phyloP scores from a whole-genome alignment of 1,284 basidiomycete genomes.

The Leccinum pallidistipes region DNA sequence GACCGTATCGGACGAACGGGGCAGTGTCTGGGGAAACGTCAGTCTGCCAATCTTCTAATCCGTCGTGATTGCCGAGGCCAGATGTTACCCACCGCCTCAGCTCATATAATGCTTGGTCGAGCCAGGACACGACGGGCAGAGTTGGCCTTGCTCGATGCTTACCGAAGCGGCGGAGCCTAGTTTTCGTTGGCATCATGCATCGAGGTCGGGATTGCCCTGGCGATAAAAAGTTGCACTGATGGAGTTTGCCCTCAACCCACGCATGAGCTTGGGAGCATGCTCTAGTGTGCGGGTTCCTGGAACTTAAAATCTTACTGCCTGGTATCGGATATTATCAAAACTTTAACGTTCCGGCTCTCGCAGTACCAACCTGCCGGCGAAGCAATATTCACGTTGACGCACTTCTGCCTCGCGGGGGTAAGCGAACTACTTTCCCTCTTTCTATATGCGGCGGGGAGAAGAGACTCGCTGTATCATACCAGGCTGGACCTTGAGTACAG shows the following conservation, averaged over 20 bases:
- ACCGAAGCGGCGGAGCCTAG: slow-evolving; percentile 1
- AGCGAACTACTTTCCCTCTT: background rate
- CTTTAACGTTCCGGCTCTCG: slow-evolving; percentile 17
- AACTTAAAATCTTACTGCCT: slow-evolving; percentile 4
- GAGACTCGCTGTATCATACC: background rate
- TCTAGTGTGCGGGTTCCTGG: slow-evolving; percentile 22
- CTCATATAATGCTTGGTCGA: background rate
- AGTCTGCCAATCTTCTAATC: background rate
- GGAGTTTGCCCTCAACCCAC: slow-evolving; percentile 14
- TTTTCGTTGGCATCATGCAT: slow-evolving; percentile 18
- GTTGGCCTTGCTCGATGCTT: slow-evolving; percentile 9
- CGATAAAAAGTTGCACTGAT: slow-evolving; percentile 15
- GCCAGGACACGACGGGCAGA: slow-evolving; percentile 3
- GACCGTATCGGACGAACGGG: background rate
- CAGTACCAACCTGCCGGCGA: slow-evolving; percentile 13
- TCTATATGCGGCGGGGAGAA: background rate
- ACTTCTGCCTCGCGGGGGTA: slow-evolving; percentile 21
- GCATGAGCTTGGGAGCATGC: slow-evolving; percentile 16
- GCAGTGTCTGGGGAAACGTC: slow-evolving; percentile 4
- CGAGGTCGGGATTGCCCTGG: slow-evolving; percentile 22
- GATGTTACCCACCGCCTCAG: background rate
- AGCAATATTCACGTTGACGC: slow-evolving; percentile 22
- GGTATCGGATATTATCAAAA: slow-evolving; percentile 23
- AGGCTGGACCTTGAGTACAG: slow-evolving; percentile 20
- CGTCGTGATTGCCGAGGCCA: background rate